phyloP scores from a whole-genome alignment of 139 green algal genomes.

The Volvox africanus region DNA sequence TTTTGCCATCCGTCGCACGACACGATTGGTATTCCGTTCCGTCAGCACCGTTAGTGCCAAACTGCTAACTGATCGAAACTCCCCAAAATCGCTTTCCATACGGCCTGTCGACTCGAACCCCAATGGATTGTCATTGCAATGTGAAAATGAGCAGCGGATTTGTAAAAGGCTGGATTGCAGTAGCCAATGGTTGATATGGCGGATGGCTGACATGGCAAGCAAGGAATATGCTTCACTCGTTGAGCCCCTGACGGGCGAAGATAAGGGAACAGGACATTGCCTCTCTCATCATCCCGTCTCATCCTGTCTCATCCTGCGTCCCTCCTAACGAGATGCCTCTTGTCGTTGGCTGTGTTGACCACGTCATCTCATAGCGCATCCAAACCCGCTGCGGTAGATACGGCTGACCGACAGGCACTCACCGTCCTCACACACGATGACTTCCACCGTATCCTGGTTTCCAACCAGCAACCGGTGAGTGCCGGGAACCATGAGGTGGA shows the following conservation, averaged over 20 bases:
- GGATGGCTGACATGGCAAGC: no score
- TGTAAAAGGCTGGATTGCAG: neutral
- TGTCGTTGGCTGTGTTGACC: neutral
- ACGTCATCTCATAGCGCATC: neutral
- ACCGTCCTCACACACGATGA: neutral
- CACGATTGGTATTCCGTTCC: constrained; percentile 71
- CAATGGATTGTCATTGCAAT: no score
- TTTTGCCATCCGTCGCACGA: constrained; percentile 80
- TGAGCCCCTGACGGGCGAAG: no score
- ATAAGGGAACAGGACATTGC: no score
- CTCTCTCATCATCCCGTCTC: neutral
- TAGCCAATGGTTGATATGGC: neutral
- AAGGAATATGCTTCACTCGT: no score
- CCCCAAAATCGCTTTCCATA: constrained; percentile 61
- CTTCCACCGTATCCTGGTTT: constrained; percentile 32
- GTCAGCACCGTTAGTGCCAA: constrained; percentile 77
- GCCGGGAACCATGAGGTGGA: neutral
- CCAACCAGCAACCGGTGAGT: constrained; percentile 25
- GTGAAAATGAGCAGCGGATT: neutral
- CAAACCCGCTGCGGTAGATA: neutral
- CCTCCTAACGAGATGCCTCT: no score
- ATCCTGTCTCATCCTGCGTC: neutral
- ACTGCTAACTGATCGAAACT: constrained; percentile 74
- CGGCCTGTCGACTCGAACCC: constrained; percentile 35
- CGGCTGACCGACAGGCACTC: neutral